Evolutionary conservation across 1,284 basidiomycete species (phyloP).

Genomic region (Cryptococcus hybrid): DNA sequence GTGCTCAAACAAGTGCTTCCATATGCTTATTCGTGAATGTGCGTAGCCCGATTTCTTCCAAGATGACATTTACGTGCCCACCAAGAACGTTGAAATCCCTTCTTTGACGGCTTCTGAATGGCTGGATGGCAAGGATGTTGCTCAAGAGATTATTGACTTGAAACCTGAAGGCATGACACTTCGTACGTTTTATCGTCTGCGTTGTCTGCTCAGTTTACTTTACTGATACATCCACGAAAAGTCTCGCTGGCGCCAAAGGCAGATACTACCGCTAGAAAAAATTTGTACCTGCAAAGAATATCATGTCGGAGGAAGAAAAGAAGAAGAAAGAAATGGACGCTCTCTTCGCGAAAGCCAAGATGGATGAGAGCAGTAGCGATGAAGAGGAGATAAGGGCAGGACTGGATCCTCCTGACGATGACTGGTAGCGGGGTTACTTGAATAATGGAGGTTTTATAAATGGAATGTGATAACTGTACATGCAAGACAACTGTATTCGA

Average conservation of each 20-base stretch:
- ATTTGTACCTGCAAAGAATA: conserved; percentile 40
- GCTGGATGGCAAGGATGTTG: conserved; percentile 32
- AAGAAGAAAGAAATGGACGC: conserved; percentile 45
- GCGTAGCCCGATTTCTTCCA: conserved; percentile 52
- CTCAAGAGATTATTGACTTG: conserved; percentile 26
- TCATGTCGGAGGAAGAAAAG: conserved; percentile 43
- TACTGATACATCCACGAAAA: conserved; percentile 1
- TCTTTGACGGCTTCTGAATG: conserved; percentile 33
- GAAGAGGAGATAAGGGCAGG: conserved; percentile 30
- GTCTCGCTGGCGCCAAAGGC: conserved; percentile 42
- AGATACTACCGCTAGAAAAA: conserved; percentile 26
- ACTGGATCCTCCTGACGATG: conserved; percentile 41
- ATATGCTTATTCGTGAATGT: neutral
- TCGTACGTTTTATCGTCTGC: conserved; percentile 25
- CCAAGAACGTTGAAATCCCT: conserved; percentile 35
- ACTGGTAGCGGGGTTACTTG: conserved; percentile 25
- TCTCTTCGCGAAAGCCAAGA: conserved; percentile 44
- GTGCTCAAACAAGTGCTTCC: neutral
- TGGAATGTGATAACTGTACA: too few species aligned
- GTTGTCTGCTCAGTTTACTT: neutral
- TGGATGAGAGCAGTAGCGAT: conserved; percentile 36
- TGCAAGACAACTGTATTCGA: too few species aligned
- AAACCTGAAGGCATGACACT: conserved; percentile 47
- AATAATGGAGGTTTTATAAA: too few species aligned
- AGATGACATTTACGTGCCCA: conserved; percentile 53